phyloP scores from a whole-genome alignment of 2,329 filamentous ascomycete species.

The Stagonosporopsis rhizophila region DNA sequence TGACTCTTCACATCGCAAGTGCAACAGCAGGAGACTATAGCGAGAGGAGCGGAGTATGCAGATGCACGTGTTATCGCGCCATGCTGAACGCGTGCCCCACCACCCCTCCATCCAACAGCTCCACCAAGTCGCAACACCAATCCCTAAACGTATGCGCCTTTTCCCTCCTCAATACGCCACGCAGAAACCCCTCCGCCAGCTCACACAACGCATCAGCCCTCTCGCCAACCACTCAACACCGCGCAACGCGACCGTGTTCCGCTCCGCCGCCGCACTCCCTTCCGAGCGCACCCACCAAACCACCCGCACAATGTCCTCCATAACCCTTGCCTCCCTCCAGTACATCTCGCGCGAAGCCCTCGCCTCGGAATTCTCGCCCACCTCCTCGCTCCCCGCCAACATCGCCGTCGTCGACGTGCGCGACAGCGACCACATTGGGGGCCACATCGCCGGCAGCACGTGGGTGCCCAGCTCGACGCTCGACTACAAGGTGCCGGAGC shows the following conservation, averaged over 20 bases:
- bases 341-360: slow-evolving; percentile 73
- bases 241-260: not conserved
- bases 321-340: slow-evolving; percentile 68
- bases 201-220: not conserved
- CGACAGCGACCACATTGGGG: slow-evolving; percentile 88
- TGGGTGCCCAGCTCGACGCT: slow-evolving; percentile 78
- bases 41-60: not conserved
- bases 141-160: not conserved
- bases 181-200: not conserved
- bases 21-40: too few species aligned
- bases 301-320: slow-evolving; percentile 54
- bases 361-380: slow-evolving; percentile 54
- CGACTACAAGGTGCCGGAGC: slow-evolving; percentile 78
- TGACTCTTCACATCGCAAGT: not conserved
- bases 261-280: not conserved
- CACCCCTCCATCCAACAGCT: slow-evolving; percentile 1
- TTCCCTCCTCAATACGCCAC: not conserved
- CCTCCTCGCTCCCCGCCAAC: slow-evolving; percentile 32
- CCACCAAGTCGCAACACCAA: not conserved
- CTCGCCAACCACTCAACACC: not conserved
- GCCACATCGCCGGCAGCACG: slow-evolving; percentile 79
- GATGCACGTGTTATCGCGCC: slow-evolving; percentile 7
- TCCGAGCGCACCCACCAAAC: not conserved
- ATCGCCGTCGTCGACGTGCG: slow-evolving; percentile 88
- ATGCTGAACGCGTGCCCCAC: slow-evolving; percentile 5